Evolutionary conservation across 192 early-diverging fungal genomes (phyloP), one percentile per base, ranked within the genome.

Genomic region (Physocladia obscura): DNA sequence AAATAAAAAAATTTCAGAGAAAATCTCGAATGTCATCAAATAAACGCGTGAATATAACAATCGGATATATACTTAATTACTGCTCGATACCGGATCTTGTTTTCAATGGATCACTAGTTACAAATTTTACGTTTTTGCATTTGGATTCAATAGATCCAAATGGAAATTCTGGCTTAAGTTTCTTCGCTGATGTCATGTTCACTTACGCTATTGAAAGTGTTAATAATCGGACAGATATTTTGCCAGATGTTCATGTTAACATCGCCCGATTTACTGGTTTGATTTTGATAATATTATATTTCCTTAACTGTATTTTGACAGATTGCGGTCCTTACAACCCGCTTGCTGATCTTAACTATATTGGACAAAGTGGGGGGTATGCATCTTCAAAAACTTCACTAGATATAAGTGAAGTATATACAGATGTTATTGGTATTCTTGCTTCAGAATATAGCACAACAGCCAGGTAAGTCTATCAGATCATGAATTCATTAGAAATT

Each of bases 391-490:
- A 44, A 4, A 61, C 31, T 36, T 36, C 37, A 3, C 11, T n/a
- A 11, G 59, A 61, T 61, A 61, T 61, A 4, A 17, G 5, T 3
- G 38, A 61, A n/a, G 31, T 13, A 17, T 19, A 61, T 29, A 58
- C 57, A 32, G 59, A 61, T 29, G 59, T 61, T 13, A 40, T 61
- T 61, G 59, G 59, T n/a, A 40, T 61, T 19, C 4, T 61, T 61
- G 59, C 38, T 15, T 15, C 35, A 26, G 13, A 61, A 30, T 61
- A 61, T 44, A 35, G 30, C 30, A 21, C 37, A 37, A 44, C 39
- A 35, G 56, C 56, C 17, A 24, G 44, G 8, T 8, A 54, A 22
- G 51, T 26, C 26, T 6, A 54, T 54, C 13, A 26, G 51, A 22
- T 13, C 26, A 6, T 5, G 26, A 22, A 6, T 8, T 13, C 22